Conservation (phyloP, 345 rosid genomes). For the Psidium friedrichsthalianum region DNA sequence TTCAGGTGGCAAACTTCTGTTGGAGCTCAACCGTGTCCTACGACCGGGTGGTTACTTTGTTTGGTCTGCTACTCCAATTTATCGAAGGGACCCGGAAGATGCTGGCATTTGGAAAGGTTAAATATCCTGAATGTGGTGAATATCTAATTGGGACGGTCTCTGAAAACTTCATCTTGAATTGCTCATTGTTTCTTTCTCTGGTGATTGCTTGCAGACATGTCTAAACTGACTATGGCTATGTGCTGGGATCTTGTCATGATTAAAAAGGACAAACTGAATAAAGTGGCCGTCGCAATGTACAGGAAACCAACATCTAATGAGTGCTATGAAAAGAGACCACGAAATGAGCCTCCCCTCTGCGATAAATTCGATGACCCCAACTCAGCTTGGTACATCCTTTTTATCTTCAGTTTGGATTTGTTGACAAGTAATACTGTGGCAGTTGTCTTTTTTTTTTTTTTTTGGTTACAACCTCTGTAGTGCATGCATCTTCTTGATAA, state of each 20-base stretch:
- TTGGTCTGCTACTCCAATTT: constrained; percentile 95
- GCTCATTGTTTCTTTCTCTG: neutral
- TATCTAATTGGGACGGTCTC: neutral
- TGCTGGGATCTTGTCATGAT: constrained; percentile 35
- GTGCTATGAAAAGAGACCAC: constrained; percentile 23
- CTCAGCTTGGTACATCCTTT: constrained; percentile 23
- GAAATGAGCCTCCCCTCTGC: constrained; percentile 25
- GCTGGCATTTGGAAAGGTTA: constrained; percentile 78
- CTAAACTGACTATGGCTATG: constrained; percentile 23
- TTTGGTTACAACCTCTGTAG: neutral
- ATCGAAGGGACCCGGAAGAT: constrained; percentile 66
- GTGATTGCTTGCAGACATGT: constrained; percentile 18
- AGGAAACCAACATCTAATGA: constrained; percentile 29
- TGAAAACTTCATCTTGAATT: neutral
- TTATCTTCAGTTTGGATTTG: neutral
- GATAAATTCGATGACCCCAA: constrained; percentile 24
- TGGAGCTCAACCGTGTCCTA: constrained; percentile 80
- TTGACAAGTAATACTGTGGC: neutral
- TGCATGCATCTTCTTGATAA: neutral
- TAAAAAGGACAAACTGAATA: constrained; percentile 24
- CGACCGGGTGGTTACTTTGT: constrained; percentile 90
- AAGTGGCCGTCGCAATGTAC: constrained; percentile 24
- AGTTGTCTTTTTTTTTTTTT: neutral
- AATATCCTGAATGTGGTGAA: neutral
- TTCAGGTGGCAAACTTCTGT: constrained; percentile 79